Evolutionary conservation across 768 basidiomycete species (phyloP).

Genomic region (Mycena indigotica): DNA sequence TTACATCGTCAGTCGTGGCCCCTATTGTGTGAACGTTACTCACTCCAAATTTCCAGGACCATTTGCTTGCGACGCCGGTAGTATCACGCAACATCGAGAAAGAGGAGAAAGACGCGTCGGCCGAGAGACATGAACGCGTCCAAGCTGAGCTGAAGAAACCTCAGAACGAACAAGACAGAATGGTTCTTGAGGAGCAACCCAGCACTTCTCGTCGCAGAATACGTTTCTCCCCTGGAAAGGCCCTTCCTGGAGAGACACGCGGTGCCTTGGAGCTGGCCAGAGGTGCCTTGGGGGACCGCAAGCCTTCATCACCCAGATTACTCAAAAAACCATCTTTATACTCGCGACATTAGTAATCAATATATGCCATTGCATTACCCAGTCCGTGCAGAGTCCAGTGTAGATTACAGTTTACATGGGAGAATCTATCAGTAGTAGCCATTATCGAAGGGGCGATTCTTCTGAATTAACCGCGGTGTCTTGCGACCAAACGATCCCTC

Average conservation of each 20-base stretch:
- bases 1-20: slow-evolving; percentile 59
- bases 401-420: slow-evolving; percentile 11
- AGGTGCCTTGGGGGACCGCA: slow-evolving; percentile 47
- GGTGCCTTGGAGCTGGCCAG: slow-evolving; percentile 57
- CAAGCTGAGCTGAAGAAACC: slow-evolving; percentile 15
- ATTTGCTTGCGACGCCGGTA: slow-evolving; percentile 66
- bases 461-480: slow-evolving; percentile 19
- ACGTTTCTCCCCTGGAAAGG: slow-evolving; percentile 49
- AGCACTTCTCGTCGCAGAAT: slow-evolving; percentile 17
- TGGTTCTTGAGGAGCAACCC: slow-evolving; percentile 23
- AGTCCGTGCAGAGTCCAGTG: slow-evolving; percentile 11
- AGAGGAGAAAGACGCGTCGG: slow-evolving; percentile 33
- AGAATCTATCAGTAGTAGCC: slow-evolving; percentile 10
- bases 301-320: slow-evolving; percentile 25
- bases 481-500: slow-evolving; percentile 28
- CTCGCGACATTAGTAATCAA: slow-evolving; percentile 20
- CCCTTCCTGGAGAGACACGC: slow-evolving; percentile 57
- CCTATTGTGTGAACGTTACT: slow-evolving; percentile 6
- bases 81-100: slow-evolving; percentile 49
- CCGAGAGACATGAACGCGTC: slow-evolving; percentile 1
- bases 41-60: slow-evolving; percentile 48
- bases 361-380: slow-evolving; percentile 28
- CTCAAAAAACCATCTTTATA: slow-evolving; percentile 8
- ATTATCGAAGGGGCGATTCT: slow-evolving; percentile 17
- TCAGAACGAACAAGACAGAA: slow-evolving; percentile 36